These are phyloP conservation scores for Populus hybrid DNA, from an alignment of 441 rosid genomes.

Conservation along the genomic window DNA sequence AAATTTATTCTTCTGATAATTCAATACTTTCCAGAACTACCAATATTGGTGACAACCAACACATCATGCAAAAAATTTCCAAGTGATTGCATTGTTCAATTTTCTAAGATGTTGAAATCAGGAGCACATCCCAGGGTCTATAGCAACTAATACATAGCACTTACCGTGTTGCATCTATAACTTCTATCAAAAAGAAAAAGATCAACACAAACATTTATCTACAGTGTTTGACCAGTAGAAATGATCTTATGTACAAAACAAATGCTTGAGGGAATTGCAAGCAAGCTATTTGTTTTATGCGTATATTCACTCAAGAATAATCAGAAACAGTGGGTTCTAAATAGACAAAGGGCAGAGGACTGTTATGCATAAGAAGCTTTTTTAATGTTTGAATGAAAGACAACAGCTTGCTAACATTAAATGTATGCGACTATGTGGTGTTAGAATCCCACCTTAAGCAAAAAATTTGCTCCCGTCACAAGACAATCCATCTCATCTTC, in stretches of 20 bases:
- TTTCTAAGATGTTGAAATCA: neutral
- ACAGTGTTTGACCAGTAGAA: neutral
- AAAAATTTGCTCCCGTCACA: constrained; percentile 99
- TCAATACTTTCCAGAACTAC: neutral
- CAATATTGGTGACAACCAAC: neutral
- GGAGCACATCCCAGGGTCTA: neutral
- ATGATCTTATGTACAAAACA: neutral
- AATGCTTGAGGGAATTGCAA: neutral
- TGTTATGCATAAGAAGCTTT: neutral
- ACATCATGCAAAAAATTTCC: no score
- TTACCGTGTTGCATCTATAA: neutral
- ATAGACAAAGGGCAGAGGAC: no score
- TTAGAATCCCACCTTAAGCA: neutral
- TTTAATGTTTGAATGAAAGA: neutral
- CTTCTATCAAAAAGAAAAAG: neutral
- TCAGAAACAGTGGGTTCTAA: constrained; percentile 2
- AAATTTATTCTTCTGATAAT: neutral
- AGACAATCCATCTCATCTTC: constrained; percentile 99
- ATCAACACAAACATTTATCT: neutral
- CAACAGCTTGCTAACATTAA: neutral
- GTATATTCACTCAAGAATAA: neutral
- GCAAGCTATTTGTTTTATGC: neutral
- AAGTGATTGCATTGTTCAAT: neutral
- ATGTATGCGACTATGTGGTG: constrained; percentile 31
- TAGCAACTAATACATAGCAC: neutral